A percentile compares a stretch with the other conserved stretches of the same genome.
Evolutionary conservation across 1,139 yeast genomes (phyloP).

Genomic region (Geotrichum armillariae): DNA sequence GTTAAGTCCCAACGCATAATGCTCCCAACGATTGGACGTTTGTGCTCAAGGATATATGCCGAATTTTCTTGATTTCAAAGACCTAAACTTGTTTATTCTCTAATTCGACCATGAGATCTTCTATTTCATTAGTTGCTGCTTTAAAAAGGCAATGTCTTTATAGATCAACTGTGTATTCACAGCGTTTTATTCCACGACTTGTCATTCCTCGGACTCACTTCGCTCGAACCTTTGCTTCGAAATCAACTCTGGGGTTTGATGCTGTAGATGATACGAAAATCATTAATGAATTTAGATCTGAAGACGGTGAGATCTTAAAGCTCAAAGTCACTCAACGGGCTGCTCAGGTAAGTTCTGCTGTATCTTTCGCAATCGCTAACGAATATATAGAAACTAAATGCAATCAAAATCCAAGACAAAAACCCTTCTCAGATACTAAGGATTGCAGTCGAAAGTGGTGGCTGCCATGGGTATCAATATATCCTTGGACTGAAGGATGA

Average conservation of each 20-base stretch:
- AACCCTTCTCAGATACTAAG: constrained; percentile 63
- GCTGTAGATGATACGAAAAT: constrained; percentile 28
- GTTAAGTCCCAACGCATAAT: background rate
- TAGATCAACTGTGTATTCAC: background rate
- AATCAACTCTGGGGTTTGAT: constrained; percentile 26
- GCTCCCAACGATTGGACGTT: background rate
- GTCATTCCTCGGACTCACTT: too few species aligned
- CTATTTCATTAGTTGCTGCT: background rate
- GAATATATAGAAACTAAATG: constrained; percentile 47
- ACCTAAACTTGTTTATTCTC: background rate
- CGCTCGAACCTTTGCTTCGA: background rate
- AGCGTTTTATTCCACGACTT: too few species aligned
- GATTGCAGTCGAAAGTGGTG: constrained; percentile 91
- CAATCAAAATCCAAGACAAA: constrained; percentile 56
- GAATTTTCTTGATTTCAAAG: background rate
- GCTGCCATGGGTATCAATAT: constrained; percentile 97
- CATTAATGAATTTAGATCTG: constrained; percentile 35
- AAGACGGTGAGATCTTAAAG: constrained; percentile 37
- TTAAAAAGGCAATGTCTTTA: background rate
- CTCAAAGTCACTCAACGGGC: constrained; percentile 48
- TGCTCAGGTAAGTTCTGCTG: constrained; percentile 27
- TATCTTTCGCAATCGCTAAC: background rate
- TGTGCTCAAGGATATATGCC: background rate
- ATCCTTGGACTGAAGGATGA: constrained; percentile 61
- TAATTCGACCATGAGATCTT: background rate